A percentile compares a stretch with the other conserved stretches of the same genome.
These are phyloP conservation scores for Saitozyma podzolica DNA, from an alignment of 768 basidiomycete genomes.

Conservation along the genomic window DNA sequence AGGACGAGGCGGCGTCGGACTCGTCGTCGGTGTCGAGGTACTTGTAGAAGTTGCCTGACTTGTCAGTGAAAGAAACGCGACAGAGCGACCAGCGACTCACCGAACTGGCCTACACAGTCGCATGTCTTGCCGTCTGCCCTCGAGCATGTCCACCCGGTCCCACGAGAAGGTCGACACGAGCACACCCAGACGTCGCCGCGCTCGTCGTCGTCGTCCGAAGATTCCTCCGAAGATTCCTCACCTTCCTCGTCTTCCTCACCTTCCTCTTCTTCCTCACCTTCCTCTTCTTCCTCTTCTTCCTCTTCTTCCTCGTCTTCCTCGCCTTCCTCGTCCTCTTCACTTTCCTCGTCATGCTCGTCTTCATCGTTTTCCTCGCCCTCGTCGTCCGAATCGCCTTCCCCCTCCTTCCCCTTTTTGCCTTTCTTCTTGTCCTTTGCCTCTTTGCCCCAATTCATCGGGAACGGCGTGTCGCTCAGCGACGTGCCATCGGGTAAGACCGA, in stretches of 20 bases:
- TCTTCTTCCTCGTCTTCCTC: neutral
- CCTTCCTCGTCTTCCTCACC: slow-evolving; percentile 10
- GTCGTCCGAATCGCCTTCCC: no score
- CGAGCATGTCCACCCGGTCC: slow-evolving; percentile 16
- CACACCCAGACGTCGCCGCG: neutral
- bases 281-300: slow-evolving; percentile 4
- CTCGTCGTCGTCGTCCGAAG: neutral
- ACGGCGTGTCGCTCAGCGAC: no score
- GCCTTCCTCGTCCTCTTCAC: no score
- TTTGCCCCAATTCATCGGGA: no score
- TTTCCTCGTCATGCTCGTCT: no score
- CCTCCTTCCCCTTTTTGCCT: no score
- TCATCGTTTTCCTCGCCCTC: no score
- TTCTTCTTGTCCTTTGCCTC: no score
- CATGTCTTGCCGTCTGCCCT: slow-evolving; percentile 23
- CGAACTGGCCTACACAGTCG: slow-evolving; percentile 37
- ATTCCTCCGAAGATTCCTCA: neutral
- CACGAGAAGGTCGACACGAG: neutral
- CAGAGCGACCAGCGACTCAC: slow-evolving; percentile 12
- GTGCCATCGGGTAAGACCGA: no score
- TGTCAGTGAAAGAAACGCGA: neutral
- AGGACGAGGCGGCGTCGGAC: neutral
- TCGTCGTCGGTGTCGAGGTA: neutral
- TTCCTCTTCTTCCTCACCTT: neutral
- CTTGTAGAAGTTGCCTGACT: slow-evolving; percentile 40